Evolutionary conservation across 768 basidiomycete genomes (phyloP), one percentile per base, ranked within the genome.

Genomic region (Rhizopogon vinicolor): DNA sequence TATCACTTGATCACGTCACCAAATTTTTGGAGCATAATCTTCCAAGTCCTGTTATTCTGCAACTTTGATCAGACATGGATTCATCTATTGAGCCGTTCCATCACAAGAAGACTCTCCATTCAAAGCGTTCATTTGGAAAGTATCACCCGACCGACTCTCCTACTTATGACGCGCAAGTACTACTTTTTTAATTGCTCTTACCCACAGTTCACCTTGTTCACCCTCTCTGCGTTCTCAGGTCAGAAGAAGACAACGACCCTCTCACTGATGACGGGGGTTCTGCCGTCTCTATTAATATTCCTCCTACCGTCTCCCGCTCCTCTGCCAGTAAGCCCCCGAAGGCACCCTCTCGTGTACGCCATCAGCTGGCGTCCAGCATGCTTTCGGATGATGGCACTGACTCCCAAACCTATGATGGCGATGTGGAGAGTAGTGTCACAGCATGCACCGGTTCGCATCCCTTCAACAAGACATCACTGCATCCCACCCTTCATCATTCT

Each of bases 371-470:
- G 3, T 72, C 75, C 50, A 75, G 75, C 63, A 57, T 84, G 57
- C 68, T 86, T 55, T 85, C 83, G 18, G 87, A 89, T 61, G 86
- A 84, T 41, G 84, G 89, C 52, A 79, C 87, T 8, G 91, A 93
- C 66, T 91, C 88, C 0, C 91, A 91, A 7, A 93, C 91, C 0
- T 93, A 94, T 69, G 92, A 94, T 64, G 92, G 92, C 54, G 92
- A 94, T 70, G 78, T 94, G 54, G 92, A 93, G 67, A 87, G 84
- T 44, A 86, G 83, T 62, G 84, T 85, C 1, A 87, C 85, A 7
- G 82, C 79, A 22, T 77, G 81, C 33, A 70, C 74, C 7, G 81
- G 82, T 46, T 71, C 68, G 56, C 66, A 70, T 51, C 56, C 72
- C 63, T 58, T 71, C 7, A 57, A 58, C 46, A 68, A 66, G 9